Evolutionary conservation across 2,329 filamentous ascomycete species (phyloP), one percentile per base, ranked within the genome.

Genomic region (Xylaria sp.): DNA sequence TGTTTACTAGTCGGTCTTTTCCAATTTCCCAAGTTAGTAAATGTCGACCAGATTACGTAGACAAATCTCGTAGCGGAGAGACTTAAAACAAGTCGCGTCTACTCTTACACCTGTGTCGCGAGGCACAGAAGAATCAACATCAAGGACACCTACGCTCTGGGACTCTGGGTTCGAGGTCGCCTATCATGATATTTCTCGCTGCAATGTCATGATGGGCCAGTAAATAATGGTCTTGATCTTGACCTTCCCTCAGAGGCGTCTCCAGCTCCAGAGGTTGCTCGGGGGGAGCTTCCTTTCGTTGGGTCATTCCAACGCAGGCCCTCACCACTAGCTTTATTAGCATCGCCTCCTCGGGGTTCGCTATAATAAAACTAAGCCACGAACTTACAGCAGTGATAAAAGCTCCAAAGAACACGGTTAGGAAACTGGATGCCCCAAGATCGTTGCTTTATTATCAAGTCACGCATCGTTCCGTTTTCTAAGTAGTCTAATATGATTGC

Each of bases 401-500:
- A 61, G 20, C 47, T 58, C 67, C 67, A 69, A 1, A 69, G 60
- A 13, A 69, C 3, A 31, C 67, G 60, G 38, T 69, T 69, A 10
- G 67, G 67, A 6, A 66, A 5, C 1, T 2, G 0, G 9, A 57
- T 27, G 1, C 20, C 5, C 5, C 1, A 2, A 5, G 38, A 10
- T 11, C 1, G 2, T 20, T 13, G 20, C 2, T 3, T 45, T 57
- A 0, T 7, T 3, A 4, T 5, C 15, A 45, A 29, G 0, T 7
- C 1, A 2, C 38, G 7, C 3, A 68, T 27, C 7, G 10, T 1
- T 33, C 66, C 66, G 11, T 60, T 50, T 50, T 63, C 59, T 17
- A 66, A 6, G 31, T 63, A 68, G 29, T 68, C 66, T n/a, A 66
- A 15, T 45, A 68, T 25, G 1, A 68, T 39, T 10, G 66, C 66